Evolutionary conservation across 345 rosid genomes (phyloP).

Genomic region (Camelina hispida): DNA sequence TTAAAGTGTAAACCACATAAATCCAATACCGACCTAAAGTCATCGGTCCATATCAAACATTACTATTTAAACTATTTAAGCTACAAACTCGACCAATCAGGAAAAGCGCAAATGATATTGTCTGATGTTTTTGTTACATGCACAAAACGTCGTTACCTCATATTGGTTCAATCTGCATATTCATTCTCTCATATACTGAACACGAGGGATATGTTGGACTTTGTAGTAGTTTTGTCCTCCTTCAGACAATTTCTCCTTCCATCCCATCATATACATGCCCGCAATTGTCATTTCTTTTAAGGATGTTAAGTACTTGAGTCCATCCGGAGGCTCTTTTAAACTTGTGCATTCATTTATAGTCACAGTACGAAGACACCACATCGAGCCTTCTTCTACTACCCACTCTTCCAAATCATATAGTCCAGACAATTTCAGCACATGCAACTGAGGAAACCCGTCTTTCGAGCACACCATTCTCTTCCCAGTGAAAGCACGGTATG

Average conservation of each 20-base stretch:
- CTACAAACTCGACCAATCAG: too few species aligned
- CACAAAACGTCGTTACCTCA: not conserved
- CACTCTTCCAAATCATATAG: slow-evolving; percentile 25
- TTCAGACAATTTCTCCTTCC: not conserved
- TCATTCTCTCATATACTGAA: slow-evolving; percentile 5
- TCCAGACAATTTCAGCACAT: not conserved
- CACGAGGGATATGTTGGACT: slow-evolving; percentile 24
- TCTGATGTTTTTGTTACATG: too few species aligned
- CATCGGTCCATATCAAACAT: too few species aligned
- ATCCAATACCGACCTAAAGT: too few species aligned
- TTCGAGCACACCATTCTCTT: slow-evolving; percentile 40
- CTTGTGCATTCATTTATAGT: slow-evolving; percentile 41
- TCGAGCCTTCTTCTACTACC: slow-evolving; percentile 41
- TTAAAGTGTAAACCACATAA: too few species aligned
- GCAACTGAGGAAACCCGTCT: slow-evolving; percentile 34
- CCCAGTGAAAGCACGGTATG: slow-evolving; percentile 35
- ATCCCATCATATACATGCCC: not conserved
- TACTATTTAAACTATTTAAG: too few species aligned
- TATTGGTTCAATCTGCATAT: not conserved
- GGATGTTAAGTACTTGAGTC: slow-evolving; percentile 5
- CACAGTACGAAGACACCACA: slow-evolving; percentile 43
- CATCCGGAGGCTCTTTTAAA: slow-evolving; percentile 47
- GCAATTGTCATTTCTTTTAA: slow-evolving; percentile 8
- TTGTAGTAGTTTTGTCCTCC: slow-evolving; percentile 21
- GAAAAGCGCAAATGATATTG: too few species aligned